phyloP scores from a whole-genome alignment of 2,329 filamentous ascomycete genomes.

The Achaetomium macrosporum region DNA sequence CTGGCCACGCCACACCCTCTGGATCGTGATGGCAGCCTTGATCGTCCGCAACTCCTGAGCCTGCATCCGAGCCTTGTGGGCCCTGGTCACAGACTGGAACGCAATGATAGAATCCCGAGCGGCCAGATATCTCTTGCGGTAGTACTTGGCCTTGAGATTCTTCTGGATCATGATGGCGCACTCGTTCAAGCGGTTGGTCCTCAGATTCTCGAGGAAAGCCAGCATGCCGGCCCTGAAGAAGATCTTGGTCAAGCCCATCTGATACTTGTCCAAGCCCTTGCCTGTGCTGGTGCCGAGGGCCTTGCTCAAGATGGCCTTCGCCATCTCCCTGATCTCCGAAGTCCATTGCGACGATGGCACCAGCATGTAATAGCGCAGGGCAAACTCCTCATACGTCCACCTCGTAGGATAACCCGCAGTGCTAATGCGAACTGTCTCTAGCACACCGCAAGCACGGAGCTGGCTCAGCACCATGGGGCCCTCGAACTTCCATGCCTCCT shows the following conservation, averaged over 20 bases:
- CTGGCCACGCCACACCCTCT: constrained; percentile 88
- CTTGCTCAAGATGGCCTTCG: constrained; percentile 82
- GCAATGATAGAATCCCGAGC: constrained; percentile 74
- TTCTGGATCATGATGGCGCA: constrained; percentile 98
- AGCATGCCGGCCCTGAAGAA: constrained; percentile 99
- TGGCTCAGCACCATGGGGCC: constrained; percentile 98
- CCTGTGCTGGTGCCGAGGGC: constrained; percentile 73
- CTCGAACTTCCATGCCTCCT: constrained; percentile 96
- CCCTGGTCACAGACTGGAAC: constrained; percentile 73
- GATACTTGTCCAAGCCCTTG: constrained; percentile 84
- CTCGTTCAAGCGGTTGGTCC: constrained; percentile 83
- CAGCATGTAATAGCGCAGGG: constrained; percentile 95
- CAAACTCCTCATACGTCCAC: constrained; percentile 99
- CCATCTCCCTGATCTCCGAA: constrained; percentile 88
- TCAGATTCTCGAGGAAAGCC: constrained; percentile 90
- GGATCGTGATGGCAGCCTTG: constrained; percentile 88
- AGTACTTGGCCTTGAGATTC: constrained; percentile 93
- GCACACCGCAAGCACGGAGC: constrained; percentile 93
- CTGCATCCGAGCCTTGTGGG: constrained; percentile 67
- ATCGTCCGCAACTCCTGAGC: constrained; percentile 76
- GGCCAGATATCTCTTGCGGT: constrained; percentile 83
- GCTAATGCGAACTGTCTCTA: constrained; percentile 96
- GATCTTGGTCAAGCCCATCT: constrained; percentile 95
- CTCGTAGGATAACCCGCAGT: constrained; percentile 94
- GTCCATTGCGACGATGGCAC: constrained; percentile 88